phyloP scores from a whole-genome alignment of 352 stramenopile genomes.

The Pelagophyceae sp. region DNA sequence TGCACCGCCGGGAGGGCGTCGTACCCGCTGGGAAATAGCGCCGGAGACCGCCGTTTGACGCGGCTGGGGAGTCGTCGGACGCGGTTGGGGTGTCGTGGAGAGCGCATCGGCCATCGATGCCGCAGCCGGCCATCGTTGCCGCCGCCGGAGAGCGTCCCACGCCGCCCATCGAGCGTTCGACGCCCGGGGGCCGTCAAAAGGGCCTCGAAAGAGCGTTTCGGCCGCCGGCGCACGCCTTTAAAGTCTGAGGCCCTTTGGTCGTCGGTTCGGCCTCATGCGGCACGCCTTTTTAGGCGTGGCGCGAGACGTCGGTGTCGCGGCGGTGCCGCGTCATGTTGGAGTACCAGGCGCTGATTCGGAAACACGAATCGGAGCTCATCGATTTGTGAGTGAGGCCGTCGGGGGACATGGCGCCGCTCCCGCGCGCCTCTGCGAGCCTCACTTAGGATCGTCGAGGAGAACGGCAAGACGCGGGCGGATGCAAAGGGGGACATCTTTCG shows the following conservation, averaged over 20 bases:
- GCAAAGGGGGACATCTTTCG: conserved; percentile 92
- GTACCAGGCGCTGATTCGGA: conserved; percentile 83
- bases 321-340: conserved; percentile 88
- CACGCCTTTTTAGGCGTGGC: conserved; percentile 80
- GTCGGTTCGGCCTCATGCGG: too few relatives aligned
- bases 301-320: conserved; percentile 79
- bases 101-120: too few relatives aligned
- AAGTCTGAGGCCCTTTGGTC: too few relatives aligned
- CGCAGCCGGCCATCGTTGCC: too few relatives aligned
- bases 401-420: conserved; percentile 49
- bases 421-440: background rate
- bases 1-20: background rate
- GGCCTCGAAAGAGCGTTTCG: too few relatives aligned
- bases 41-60: too few relatives aligned
- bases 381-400: conserved; percentile 84
- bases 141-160: too few relatives aligned
- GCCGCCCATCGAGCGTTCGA: background rate
- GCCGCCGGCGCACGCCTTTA: too few relatives aligned
- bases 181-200: conserved; percentile 20
- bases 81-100: too few relatives aligned
- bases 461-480: conserved; percentile 80
- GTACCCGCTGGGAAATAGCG: background rate
- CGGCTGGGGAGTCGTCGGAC: too few relatives aligned
- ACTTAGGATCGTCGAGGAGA: conserved; percentile 9
- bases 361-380: conserved; percentile 84